Base-by-base conservation (phyloP, 1,284 basidiomycete genomes). In the Cutaneotrichosporon dermatis region DNA sequence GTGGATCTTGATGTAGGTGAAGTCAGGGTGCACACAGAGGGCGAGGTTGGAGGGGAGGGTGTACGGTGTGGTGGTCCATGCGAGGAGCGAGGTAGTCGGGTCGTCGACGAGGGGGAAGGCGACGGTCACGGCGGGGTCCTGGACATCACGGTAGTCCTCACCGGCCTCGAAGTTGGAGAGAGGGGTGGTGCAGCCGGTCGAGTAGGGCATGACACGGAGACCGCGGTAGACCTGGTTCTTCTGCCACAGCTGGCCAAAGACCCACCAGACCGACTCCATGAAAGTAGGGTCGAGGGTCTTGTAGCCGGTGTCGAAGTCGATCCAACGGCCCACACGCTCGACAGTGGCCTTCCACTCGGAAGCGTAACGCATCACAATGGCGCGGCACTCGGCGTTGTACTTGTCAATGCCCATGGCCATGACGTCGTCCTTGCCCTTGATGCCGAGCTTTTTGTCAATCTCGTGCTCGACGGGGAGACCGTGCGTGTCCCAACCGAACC, bases 231-330 rank as follows among this genome's bases (percentile, higher is more conserved):
- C 93, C 79, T 94, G 81, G n/a, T 84, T 86, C 78, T 95, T 97
- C 67, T 92, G 85, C 83, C 87, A 94, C 12, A 99, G 84, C 76
- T 93, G 86, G 60, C 86, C 83, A 80, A 99, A 99, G n/a, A 92
- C 95, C 96, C 96, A 99, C 96, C 96, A 99, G 16, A 97, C 92
- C 49, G 87, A 88, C 82, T 99, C 96, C 96, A 99, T 99, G 78
- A 92, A 99, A 25, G 85, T 82, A 6, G 87, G 80, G 76, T 99
- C 91, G 65, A 99, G 84, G 11, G 96, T 99, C 82, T 97, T 98
- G 85, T 99, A 99, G 69, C 96, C 96, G 68, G 96, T 90, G 80
- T 99, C 96, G 73, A 99, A 99, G 79, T 99, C 96, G 79, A 99
- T 99, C 96, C 96, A 99, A 64, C 96, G 86, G 43, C 95, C 96